Conservation (phyloP, 495 filamentous ascomycete genomes). For the Tuber melanosporum region DNA sequence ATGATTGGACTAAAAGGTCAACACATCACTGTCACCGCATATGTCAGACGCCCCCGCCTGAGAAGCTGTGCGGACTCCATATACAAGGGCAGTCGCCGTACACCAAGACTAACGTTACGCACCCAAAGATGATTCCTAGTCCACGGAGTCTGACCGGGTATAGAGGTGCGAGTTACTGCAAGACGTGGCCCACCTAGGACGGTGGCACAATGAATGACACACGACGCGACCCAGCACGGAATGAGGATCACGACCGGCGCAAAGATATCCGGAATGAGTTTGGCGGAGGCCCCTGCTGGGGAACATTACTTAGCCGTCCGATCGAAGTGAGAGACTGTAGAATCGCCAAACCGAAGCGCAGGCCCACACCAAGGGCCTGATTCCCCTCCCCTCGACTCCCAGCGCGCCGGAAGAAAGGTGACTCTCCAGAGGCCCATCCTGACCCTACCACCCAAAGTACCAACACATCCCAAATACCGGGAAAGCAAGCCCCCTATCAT, state of each 20-base stretch:
- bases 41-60: slow-evolving; percentile 32
- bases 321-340: slow-evolving; percentile 58
- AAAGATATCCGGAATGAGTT: slow-evolving; percentile 89
- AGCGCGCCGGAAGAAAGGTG: slow-evolving; percentile 94
- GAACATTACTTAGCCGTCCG: slow-evolving; percentile 59
- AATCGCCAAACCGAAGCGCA: slow-evolving; percentile 92
- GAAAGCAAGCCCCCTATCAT: slow-evolving; percentile 90
- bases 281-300: slow-evolving; percentile 78
- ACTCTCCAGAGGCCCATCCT: slow-evolving; percentile 81
- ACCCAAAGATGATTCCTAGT: slow-evolving; percentile 70
- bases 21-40: too few relatives aligned
- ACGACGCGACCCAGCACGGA: slow-evolving; percentile 84
- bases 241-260: slow-evolving; percentile 95
- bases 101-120: slow-evolving; percentile 81
- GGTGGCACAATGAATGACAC: slow-evolving; percentile 63
- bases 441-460: slow-evolving; percentile 98
- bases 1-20: too few relatives aligned
- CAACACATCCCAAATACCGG: slow-evolving; percentile 87
- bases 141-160: slow-evolving; percentile 66
- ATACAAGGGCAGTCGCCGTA: slow-evolving; percentile 87
- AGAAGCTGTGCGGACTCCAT: slow-evolving; percentile 87
- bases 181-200: slow-evolving; percentile 71
- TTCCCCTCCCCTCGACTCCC: slow-evolving; percentile 96
- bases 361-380: slow-evolving; percentile 70
- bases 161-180: slow-evolving; percentile 77